Percentiles rank a stretch among this genome's conserved stretches.
These are phyloP conservation scores for Phialemoniopsis sp. DNA, from an alignment of 2,329 filamentous ascomycete genomes.

Conservation along the genomic window DNA sequence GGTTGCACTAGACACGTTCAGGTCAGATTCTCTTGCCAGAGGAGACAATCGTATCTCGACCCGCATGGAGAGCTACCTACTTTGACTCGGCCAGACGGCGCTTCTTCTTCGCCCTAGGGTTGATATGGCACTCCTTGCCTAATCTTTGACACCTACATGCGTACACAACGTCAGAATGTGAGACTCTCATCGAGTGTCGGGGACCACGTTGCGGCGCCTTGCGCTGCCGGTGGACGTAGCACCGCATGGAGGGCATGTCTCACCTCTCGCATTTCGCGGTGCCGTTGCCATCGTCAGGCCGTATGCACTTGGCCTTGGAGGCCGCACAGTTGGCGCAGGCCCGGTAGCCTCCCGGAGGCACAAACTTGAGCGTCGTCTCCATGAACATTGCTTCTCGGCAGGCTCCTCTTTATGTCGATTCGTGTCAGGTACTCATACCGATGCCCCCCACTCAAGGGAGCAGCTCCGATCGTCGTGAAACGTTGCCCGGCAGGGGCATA, in stretches of 20 bases:
- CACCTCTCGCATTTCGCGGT: background rate
- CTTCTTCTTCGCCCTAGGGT: conserved; percentile 1
- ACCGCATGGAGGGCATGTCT: background rate
- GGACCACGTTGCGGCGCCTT: too few relatives aligned
- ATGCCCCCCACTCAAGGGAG: too few relatives aligned
- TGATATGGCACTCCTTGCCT: conserved; percentile 3
- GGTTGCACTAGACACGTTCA: too few relatives aligned
- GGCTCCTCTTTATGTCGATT: background rate
- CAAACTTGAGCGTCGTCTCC: conserved; percentile 11
- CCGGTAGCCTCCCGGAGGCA: conserved; percentile 15
- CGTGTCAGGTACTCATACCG: background rate
- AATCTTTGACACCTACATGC: conserved; percentile 1
- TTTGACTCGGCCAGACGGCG: background rate
- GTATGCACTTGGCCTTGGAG: conserved; percentile 16
- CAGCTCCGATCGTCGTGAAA: too few relatives aligned
- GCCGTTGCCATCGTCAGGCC: conserved; percentile 7
- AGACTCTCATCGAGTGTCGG: background rate
- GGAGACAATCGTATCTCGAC: too few relatives aligned
- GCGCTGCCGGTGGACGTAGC: too few relatives aligned
- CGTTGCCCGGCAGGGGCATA: too few relatives aligned
- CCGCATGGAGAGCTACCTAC: background rate
- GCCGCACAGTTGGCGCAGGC: conserved; percentile 16
- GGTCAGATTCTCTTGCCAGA: too few relatives aligned
- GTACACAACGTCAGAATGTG: background rate
- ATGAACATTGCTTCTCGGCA: background rate